phyloP scores from a whole-genome alignment of 495 filamentous ascomycete genomes.

The Choiromyces venosus region DNA sequence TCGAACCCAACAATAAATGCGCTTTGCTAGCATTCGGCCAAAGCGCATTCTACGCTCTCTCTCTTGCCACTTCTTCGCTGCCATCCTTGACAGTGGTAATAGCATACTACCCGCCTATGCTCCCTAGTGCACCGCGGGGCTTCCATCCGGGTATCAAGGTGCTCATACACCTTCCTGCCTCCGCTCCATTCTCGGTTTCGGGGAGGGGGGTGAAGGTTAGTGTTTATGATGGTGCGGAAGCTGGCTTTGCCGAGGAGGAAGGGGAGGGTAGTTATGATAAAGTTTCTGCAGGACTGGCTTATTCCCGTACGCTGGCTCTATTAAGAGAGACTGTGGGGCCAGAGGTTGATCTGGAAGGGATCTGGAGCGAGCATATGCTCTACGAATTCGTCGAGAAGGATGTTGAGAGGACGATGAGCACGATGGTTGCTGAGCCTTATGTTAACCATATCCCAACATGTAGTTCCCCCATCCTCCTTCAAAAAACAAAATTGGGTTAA shows the following conservation, averaged over 20 bases:
- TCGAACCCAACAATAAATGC: constrained; percentile 32
- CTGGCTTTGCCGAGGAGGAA: constrained; percentile 56
- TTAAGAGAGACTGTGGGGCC: constrained; percentile 43
- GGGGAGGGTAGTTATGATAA: constrained; percentile 51
- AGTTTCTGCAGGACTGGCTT: constrained; percentile 52
- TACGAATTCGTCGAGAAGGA: constrained; percentile 53
- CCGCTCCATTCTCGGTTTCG: constrained; percentile 41
- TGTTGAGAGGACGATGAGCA: constrained; percentile 54
- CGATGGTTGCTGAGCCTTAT: constrained; percentile 57
- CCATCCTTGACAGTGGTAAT: constrained; percentile 51
- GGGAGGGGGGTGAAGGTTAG: constrained; percentile 41
- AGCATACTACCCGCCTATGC: constrained; percentile 57
- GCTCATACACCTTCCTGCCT: constrained; percentile 52
- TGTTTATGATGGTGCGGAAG: constrained; percentile 47
- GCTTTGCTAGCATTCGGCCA: constrained; percentile 52
- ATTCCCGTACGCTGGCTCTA: constrained; percentile 51
- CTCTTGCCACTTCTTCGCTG: constrained; percentile 51
- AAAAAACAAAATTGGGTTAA: background rate
- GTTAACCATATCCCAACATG: constrained; percentile 55
- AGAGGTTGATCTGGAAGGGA: constrained; percentile 52
- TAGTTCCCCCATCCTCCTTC: background rate
- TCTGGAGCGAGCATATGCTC: constrained; percentile 57
- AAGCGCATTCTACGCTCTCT: constrained; percentile 55
- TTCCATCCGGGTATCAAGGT: constrained; percentile 49
- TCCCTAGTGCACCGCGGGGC: constrained; percentile 45